Evolutionary conservation across 1,284 basidiomycete genomes (phyloP).

Genomic region (Takashimella tepidaria): DNA sequence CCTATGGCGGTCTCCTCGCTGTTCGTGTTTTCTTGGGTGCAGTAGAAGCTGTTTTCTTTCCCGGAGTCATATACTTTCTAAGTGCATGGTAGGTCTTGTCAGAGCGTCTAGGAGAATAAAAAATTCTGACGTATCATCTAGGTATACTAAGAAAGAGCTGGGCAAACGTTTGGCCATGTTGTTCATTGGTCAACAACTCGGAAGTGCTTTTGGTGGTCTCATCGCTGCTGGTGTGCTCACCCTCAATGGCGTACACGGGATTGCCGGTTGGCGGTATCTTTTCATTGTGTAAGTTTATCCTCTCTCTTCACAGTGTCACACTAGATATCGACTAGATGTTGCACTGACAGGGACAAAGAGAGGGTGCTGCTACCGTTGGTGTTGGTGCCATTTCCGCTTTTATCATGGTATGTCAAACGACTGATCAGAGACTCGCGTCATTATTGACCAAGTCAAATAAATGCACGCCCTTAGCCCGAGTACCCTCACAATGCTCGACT

Average conservation of each 20-base stretch:
- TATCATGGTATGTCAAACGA: too few species aligned
- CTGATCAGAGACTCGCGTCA: too few species aligned
- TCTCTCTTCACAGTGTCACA: too few species aligned
- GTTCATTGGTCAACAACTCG: conserved; percentile 38
- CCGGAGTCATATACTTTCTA: conserved; percentile 33
- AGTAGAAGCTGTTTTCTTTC: conserved; percentile 40
- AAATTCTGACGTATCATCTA: too few species aligned
- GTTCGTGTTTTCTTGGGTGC: conserved; percentile 28
- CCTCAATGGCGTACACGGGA: conserved; percentile 23
- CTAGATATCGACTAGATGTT: too few species aligned
- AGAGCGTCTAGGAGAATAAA: too few species aligned
- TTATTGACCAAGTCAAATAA: too few species aligned
- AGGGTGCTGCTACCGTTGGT: conserved; percentile 28
- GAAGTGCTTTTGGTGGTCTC: conserved; percentile 40
- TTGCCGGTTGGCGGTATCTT: conserved; percentile 35
- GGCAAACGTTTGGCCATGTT: conserved; percentile 29
- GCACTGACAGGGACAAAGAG: too few species aligned
- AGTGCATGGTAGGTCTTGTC: too few species aligned
- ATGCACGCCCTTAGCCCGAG: too few species aligned
- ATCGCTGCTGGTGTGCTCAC: conserved; percentile 16
- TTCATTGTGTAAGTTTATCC: conserved; percentile 28
- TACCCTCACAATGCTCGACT: conserved; percentile 28
- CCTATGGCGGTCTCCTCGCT: conserved; percentile 21
- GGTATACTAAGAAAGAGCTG: conserved; percentile 38
- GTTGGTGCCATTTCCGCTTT: conserved; percentile 27